These are phyloP conservation scores for Heterobasidion irregulare DNA, from an alignment of 1,284 basidiomycete species.

Conservation along the genomic window DNA sequence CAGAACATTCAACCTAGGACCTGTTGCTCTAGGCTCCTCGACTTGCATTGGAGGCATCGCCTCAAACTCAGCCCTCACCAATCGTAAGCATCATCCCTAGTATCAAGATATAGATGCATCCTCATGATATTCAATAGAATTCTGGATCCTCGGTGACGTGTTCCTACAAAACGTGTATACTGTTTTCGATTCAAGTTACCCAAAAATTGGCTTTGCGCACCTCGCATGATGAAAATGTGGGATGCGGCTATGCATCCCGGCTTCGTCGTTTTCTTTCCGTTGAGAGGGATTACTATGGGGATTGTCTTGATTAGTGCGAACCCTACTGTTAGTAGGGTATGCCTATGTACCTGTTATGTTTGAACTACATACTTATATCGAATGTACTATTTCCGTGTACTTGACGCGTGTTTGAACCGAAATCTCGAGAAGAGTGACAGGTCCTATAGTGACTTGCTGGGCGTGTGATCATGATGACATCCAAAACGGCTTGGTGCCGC, in stretches of 20 bases:
- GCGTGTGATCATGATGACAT: not conserved
- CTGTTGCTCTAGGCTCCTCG: constrained; percentile 1
- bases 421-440: not conserved
- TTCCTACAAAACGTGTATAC: constrained; percentile 17
- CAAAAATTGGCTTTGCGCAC: constrained; percentile 12
- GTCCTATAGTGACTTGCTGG: not conserved
- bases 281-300: no score
- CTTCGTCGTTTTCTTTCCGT: not conserved
- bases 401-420: not conserved
- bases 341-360: no score
- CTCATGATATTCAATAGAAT: not conserved
- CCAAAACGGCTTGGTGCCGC: not conserved
- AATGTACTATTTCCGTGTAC: not conserved
- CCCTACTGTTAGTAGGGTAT: no score
- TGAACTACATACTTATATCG: no score
- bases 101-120: no score
- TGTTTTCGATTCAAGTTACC: constrained; percentile 11
- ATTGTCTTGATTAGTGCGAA: no score
- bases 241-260: no score
- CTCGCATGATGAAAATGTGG: not conserved
- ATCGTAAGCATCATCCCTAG: not conserved
- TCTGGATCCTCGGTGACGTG: constrained; percentile 22
- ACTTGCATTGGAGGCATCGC: constrained; percentile 16
- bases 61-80: not conserved
- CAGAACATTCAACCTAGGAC: constrained; percentile 15